Base-by-base conservation (phyloP, 73 alveolate species). In the Blepharisma japonicum region DNA sequence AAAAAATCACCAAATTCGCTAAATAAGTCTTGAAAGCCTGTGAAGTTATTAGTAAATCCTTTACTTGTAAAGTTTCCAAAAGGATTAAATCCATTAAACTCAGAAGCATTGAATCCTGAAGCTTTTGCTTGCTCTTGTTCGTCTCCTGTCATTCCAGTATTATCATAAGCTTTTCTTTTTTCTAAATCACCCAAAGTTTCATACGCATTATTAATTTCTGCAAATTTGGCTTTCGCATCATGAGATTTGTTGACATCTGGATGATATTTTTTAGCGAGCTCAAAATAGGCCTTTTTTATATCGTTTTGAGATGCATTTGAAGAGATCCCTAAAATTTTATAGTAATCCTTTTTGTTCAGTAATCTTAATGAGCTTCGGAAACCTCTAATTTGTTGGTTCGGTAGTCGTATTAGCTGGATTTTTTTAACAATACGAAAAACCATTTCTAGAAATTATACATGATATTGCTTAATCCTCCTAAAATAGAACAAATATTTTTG, bases 191-290 rank as follows among this genome's bases (percentile, higher is more conserved):
- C 78, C 77, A 85, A 80, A 7, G 92, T 85, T 48, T 79, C 85
- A 81, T 85, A 85, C 42, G 92, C 92, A n/a, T 83, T 80, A 21
- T 80, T 81, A 45, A 91, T 89, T 88, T 87, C 84, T 77, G 87
- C 83, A 76, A 90, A 90, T 45, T 89, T 92, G 7, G 86, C 94
- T 55, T 90, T 82, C 32, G 96, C 95, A 71, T 86, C 83, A 27
- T 81, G 88, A 39, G 84, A 79, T 53, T 83, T 82, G 81, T 87
- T 86, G 68, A 90, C 89, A 82, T 95, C 99, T 23, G 99, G 99
- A 80, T 95, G 99, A 72, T 89, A 91, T 81, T 88, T 87, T 23
- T 89, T 84, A 20, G 99, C 99, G 32, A 88, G 86, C 78, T 86
- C 77, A 56, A 89, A 81, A 81, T 92, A 94, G 5, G 97, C 97